A percentile compares a stretch with the other conserved stretches of the same genome.
Evolutionary conservation across 2,329 filamentous ascomycete species (phyloP).

Genomic region (Penicillium aurantiogriseum): DNA sequence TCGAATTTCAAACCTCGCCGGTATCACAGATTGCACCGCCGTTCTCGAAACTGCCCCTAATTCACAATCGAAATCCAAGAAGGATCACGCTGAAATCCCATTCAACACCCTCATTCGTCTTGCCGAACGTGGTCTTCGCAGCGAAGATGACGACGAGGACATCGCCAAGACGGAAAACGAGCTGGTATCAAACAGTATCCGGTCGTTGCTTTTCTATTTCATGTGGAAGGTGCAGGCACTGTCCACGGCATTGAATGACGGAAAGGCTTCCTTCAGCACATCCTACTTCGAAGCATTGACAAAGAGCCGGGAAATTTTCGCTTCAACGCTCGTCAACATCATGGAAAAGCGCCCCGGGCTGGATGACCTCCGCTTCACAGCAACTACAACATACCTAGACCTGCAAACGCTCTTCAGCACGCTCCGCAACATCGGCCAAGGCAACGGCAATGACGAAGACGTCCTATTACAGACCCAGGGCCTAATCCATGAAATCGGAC

Average conservation of each 20-base stretch:
- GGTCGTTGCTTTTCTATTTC: constrained; percentile 80
- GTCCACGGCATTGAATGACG: constrained; percentile 52
- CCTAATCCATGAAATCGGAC: constrained; percentile 67
- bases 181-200: constrained; percentile 72
- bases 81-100: constrained; percentile 41
- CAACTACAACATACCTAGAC: constrained; percentile 76
- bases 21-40: constrained; percentile 74
- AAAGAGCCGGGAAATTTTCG: constrained; percentile 56
- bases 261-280: constrained; percentile 58
- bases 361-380: constrained; percentile 74
- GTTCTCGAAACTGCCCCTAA: constrained; percentile 61
- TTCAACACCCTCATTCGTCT: constrained; percentile 70
- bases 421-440: constrained; percentile 55
- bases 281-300: constrained; percentile 68
- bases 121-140: constrained; percentile 69
- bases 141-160: constrained; percentile 62
- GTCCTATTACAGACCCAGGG: constrained; percentile 56
- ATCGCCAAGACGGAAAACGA: constrained; percentile 76
- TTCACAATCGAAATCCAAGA: constrained; percentile 39
- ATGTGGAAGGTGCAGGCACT: constrained; percentile 81
- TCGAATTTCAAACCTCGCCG: constrained; percentile 77
- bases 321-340: constrained; percentile 49
- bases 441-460: constrained; percentile 42
- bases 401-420: constrained; percentile 76
- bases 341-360: constrained; percentile 54